Evolutionary conservation across 179 eudicot genomes (phyloP), one percentile per base, ranked within the genome.

Genomic region (Spinacia oleracea): DNA sequence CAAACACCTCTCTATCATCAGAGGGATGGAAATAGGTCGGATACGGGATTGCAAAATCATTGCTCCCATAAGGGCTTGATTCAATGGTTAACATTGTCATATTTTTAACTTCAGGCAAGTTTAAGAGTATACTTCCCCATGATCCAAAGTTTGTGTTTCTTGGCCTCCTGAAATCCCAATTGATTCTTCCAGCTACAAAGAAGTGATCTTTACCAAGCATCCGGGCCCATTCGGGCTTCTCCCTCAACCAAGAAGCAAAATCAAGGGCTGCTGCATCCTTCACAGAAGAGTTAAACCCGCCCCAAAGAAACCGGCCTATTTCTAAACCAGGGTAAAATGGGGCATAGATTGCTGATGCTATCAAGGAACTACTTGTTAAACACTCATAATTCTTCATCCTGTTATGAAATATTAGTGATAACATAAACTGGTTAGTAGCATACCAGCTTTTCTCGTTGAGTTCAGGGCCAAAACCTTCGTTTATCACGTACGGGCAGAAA

Each of bases 1-100:
- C 75, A 0, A 72, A 69, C 48, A 83, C 72, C n/a, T 83, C 80
- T 1, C 0, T 18, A 29, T 79, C 83, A 9, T 6, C 64, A 10
- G 74, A 71, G 66, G 85, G 85, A 65, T 83, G 83, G 59, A 83
- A 83, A 66, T 76, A 76, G 31, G 85, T 83, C 42, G 85, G 80
- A 66, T 83, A 83, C n/a, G 80, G 85, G 48, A 83, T 42, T 0
- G 75, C 80, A 72, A 83, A 64, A 12, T 83, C 83, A 16, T 76
- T 75, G 14, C 76, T 64, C 6, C 46, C 85, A 12, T 75, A 64
- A n/a, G 80, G 80, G 53, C 75, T 75, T 1, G 80, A 55, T 46
- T 83, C 85, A 34, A 83, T 76, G 1, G 66, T 56, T 9, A 83
- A 15, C 74, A 83, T 48, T 6, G 85, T 79, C 83, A 79, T 63